Percentiles rank a stretch among this genome's conserved stretches.
phyloP scores from a whole-genome alignment of 164 flowering plant species.

The Akebia trifoliata region DNA sequence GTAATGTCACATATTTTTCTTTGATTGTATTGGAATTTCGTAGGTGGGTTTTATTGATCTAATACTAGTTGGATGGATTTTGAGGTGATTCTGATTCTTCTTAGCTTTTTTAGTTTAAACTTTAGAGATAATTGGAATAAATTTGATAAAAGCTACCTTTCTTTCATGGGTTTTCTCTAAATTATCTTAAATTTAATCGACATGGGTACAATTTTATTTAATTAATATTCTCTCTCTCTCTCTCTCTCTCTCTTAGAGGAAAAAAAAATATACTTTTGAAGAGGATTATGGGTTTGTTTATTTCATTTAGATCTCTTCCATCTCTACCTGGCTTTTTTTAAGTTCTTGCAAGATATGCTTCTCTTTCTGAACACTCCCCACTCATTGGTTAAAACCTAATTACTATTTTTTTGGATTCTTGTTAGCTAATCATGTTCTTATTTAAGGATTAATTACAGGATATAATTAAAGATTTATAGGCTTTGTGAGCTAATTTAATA shows the following conservation, averaged over 20 bases:
- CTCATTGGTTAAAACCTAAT: slow-evolving; percentile 22
- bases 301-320: background rate
- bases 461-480: no score
- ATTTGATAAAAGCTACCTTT: no score
- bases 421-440: slow-evolving; percentile 1
- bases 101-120: no score
- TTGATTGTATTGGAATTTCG: no score
- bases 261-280: background rate
- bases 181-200: no score
- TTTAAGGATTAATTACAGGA: no score
- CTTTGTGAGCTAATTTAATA: background rate
- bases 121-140: no score
- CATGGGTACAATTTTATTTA: background rate
- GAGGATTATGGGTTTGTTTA: background rate
- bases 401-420: slow-evolving; percentile 1
- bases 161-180: no score
- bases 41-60: no score
- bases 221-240: background rate
- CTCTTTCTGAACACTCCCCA: slow-evolving; percentile 18
- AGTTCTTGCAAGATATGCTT: slow-evolving; percentile 5
- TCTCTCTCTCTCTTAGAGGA: background rate
- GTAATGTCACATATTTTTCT: no score
- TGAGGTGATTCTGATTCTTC: no score
- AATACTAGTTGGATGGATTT: no score
- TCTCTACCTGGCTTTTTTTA: background rate